Evolutionary conservation across 2,329 filamentous ascomycete genomes (phyloP), one percentile per base, ranked within the genome.

Genomic region (Xylariales sp.): DNA sequence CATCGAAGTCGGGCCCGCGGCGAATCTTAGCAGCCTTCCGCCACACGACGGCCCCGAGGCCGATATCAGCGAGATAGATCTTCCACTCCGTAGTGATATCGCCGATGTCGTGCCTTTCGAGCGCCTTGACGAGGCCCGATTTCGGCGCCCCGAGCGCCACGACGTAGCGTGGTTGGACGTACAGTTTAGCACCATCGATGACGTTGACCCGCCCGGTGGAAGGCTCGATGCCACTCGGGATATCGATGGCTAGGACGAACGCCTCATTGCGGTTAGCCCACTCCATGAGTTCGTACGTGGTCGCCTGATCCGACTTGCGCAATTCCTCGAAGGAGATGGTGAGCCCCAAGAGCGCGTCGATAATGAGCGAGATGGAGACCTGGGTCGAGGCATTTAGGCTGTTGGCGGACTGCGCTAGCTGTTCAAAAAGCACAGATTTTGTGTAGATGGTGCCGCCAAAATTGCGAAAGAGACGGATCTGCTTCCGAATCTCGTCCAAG

Each of bases 201-300:
- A 87, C 82, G 64, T 84, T 86, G 16, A 87, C 85, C 76, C 86
- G 87, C 75, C 93, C 93, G 46, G 89, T 90, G 0, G 90, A 89
- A 2, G 93, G 93, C 71, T 95, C 93, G 57, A 97, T 89, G 5
- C 96, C 96, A 0, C 93, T 95, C 0, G 96, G 96, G 5, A 97
- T 89, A 77, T 97, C 95, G n/a, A 99, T 88, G 0, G 94, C 92
- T 23, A 99, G 82, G 3, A 96, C 91, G 65, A 91, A 90, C 0
- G 93, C 90, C 71, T 94, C 92, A 77, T 91, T 93, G 71, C 94
- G 91, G 77, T 97, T 98, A 2, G 93, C 91, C 94, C 94, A 98
- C 70, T 94, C 91, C 75, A 97, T 96, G 76, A 97, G 88, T 76
- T 97, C 92, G 75, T 97, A 94, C 0, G 93, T 93, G 0, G 91